phyloP scores from a whole-genome alignment of 2,329 filamentous ascomycete genomes.

The Nigrospora osmanthi region DNA sequence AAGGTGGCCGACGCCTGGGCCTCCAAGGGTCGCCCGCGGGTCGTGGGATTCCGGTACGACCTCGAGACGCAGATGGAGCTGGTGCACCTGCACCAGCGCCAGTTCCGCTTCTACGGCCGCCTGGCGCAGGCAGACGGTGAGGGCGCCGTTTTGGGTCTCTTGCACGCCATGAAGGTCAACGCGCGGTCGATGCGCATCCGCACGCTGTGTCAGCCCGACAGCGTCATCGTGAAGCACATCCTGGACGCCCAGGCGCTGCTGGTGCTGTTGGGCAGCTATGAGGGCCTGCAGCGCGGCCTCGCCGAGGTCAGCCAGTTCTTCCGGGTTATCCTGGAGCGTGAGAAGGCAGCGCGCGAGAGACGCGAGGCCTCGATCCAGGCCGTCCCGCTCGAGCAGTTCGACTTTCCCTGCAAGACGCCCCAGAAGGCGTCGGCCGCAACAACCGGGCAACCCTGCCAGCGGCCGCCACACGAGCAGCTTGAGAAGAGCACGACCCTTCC shows the following conservation, averaged over 20 bases:
- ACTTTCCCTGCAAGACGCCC: no score
- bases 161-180: conserved; percentile 44
- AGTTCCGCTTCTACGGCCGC: conserved; percentile 39
- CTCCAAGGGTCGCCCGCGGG: conserved; percentile 43
- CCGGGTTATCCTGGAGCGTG: conserved; percentile 41
- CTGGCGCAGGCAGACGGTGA: not conserved
- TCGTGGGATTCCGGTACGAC: conserved; percentile 51
- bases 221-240: conserved; percentile 50
- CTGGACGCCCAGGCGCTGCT: conserved; percentile 44
- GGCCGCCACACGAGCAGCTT: no score
- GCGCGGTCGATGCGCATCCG: conserved; percentile 44
- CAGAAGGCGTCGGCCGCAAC: no score
- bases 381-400: not conserved
- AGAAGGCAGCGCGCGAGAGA: conserved; percentile 15
- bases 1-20: conserved; percentile 43
- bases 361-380: conserved; percentile 1
- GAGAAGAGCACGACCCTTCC: no score
- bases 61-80: conserved; percentile 53
- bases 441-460: no score
- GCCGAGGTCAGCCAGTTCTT: conserved; percentile 47
- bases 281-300: conserved; percentile 35
- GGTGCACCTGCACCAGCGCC: conserved; percentile 36
- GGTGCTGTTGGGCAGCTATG: conserved; percentile 37
- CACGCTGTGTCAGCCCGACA: conserved; percentile 51
- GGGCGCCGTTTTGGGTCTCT: conserved; percentile 35